Evolutionary conservation across 148 eudicot genomes (phyloP), one percentile per base, ranked within the genome.

Genomic region (Rhododendron henanense): DNA sequence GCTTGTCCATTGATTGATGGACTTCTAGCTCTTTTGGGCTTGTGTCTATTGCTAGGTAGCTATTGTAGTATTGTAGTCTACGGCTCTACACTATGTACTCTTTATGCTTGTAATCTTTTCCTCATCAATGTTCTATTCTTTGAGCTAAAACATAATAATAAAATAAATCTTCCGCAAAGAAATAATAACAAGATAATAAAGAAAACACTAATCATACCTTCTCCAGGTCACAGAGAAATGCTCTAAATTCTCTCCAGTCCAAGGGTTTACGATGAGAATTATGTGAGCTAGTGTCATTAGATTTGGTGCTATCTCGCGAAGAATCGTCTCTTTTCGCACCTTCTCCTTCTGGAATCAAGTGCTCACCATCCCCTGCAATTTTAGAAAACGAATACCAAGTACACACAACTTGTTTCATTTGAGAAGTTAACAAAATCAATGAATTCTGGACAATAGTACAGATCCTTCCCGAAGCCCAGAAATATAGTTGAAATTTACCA

Each of bases 211-310:
- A 78, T 45, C 51, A 25, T 93, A 95, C 99, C 98, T 94, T 94
- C 88, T 97, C 98, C 85, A 87, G 91, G 78, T 90, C 90, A 91
- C 87, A 93, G 50, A 95, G 98, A 84, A 85, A 39, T 75, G 98
- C 98, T 88, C 99, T 91, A 86, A 94, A 95, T 88, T 97, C 98
- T 89, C 99, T 94, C 99, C 99, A 97, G 92, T 97, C 96, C 90
- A 91, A 85, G 28, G 89, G 88, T 86, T 89, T 82, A 85, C 73
- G 92, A 78, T 90, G 91, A 51, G 98, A 88, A 85, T 87, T 92
- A 83, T 85, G 92, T 84, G 93, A 88, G 14, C 88, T 86, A 86
- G 87, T 85, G 67, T 93, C 90, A 51, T 86, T 89, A 19, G 92
- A 88, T 89, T 91, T 93, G 85, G 89, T 91, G 83, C 90, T 93